Percentiles rank a stretch among this genome's conserved stretches.
Conservation (phyloP, 2,329 filamentous ascomycete species). For the Xylariaceae sp. region DNA sequence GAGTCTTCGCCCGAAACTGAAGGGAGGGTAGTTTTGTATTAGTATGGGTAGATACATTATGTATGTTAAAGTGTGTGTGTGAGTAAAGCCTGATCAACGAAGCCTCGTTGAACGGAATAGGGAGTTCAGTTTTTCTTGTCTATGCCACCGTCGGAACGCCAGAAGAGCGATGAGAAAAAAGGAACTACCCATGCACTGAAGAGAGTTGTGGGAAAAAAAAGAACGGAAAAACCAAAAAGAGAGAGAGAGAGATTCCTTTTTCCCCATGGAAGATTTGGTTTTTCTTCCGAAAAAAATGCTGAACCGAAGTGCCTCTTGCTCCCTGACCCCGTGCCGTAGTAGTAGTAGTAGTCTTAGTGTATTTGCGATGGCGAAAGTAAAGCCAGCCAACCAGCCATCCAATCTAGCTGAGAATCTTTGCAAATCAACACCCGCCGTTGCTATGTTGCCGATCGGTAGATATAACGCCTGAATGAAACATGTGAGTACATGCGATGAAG, state of each 20-base stretch:
- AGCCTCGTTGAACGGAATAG: background rate
- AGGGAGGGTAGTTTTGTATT: slow-evolving; percentile 10
- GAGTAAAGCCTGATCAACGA: slow-evolving; percentile 6
- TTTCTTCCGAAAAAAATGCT: slow-evolving; percentile 9
- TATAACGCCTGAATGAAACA: slow-evolving; percentile 3
- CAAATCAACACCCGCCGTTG: slow-evolving; percentile 13
- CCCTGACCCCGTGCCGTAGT: slow-evolving; percentile 3
- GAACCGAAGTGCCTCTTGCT: slow-evolving; percentile 5
- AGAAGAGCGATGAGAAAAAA: background rate
- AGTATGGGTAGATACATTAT: slow-evolving; percentile 6
- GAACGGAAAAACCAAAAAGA: background rate
- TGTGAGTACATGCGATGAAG: slow-evolving; percentile 2
- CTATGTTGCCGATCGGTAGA: background rate
- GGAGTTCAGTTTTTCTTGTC: slow-evolving; percentile 4
- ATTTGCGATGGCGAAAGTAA: slow-evolving; percentile 17
- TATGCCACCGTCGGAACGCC: slow-evolving; percentile 16
- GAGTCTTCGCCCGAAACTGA: background rate
- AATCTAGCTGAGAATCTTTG: slow-evolving; percentile 10
- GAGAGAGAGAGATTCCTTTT: background rate
- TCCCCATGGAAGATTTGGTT: background rate
- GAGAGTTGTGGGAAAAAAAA: background rate
- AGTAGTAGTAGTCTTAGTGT: slow-evolving; percentile 10
- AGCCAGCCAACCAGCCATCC: slow-evolving; percentile 11
- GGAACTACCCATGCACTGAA: background rate
- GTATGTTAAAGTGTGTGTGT: slow-evolving; percentile 5